These are phyloP conservation scores for Colletotrichum trifolii DNA, from an alignment of 2,329 filamentous ascomycete species.

Conservation along the genomic window DNA sequence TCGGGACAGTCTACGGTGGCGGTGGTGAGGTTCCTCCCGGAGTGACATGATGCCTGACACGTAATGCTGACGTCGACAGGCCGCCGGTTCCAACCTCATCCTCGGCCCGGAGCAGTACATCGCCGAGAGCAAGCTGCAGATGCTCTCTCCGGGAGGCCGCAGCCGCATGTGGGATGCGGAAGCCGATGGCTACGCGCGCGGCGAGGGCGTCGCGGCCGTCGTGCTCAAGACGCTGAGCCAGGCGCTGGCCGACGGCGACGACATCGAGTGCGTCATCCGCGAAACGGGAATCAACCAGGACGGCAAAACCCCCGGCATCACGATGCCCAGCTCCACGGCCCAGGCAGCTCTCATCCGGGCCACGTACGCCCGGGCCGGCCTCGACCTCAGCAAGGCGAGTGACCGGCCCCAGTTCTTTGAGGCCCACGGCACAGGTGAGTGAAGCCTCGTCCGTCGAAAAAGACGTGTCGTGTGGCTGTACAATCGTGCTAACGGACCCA, in stretches of 20 bases:
- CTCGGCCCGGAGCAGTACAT: constrained; percentile 17
- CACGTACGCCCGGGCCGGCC: constrained; percentile 40
- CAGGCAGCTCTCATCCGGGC: constrained; percentile 43
- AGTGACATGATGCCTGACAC: too few species aligned
- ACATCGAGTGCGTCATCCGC: constrained; percentile 41
- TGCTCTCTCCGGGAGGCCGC: constrained; percentile 38
- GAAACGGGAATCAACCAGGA: constrained; percentile 40
- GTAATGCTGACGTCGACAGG: constrained; percentile 1
- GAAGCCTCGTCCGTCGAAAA: too few species aligned
- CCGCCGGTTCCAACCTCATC: constrained; percentile 43
- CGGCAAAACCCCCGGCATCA: constrained; percentile 44
- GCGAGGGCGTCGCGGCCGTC: constrained; percentile 60
- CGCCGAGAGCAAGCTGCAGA: constrained; percentile 36
- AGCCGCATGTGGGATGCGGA: constrained; percentile 53
- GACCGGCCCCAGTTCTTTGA: constrained; percentile 39
- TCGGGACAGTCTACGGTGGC: constrained; percentile 44
- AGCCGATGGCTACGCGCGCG: constrained; percentile 64
- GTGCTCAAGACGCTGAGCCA: constrained; percentile 57
- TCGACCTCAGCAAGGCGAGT: constrained; percentile 24
- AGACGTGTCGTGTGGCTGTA: too few species aligned
- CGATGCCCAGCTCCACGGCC: constrained; percentile 46
- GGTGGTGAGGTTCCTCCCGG: constrained; percentile 23
- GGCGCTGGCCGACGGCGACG: constrained; percentile 50
- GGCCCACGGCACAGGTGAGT: constrained; percentile 47
- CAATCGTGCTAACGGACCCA: constrained; percentile 20